Evolutionary conservation across 2,329 filamentous ascomycete genomes (phyloP), one percentile per base, ranked within the genome.

Genomic region (Colletotrichum zoysiae): DNA sequence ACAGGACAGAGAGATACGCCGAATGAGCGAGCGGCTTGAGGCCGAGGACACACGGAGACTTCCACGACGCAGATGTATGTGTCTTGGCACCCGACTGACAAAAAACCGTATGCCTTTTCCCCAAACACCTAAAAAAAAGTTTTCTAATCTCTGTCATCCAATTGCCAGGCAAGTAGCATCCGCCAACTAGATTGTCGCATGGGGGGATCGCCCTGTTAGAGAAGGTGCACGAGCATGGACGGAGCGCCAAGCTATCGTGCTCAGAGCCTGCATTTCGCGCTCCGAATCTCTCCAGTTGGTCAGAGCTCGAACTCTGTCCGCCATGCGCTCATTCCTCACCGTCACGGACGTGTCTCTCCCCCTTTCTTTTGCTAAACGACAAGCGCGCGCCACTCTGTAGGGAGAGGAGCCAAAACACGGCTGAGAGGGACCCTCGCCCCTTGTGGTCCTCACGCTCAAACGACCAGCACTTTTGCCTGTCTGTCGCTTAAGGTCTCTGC

Each of bases 371-470:
- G 23, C 20, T 16, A 30, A 30, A 23, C 61, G 26, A 20, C 33
- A 50, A 64, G 38, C 11, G 26, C 26, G 18, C 50, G 61, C 61
- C 50, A 64, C 50, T 56, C 23, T 33, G 26, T n/a, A 30, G 35
- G 50, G 48, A 56, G 38, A 64, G 33, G 23, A 46, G 35, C 23
- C 23, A 55, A 44, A 56, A 44, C 18, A 20, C 18, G 38, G 42
- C 53, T 44, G 26, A 58, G 33, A 14, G 9, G 1, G 7, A 20
- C 38, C 60, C 44, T 38, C 33, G 33, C 56, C 33, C 68, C 57
- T 57, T 67, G 50, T 71, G 68, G 50, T 58, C n/a, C 3, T 58
- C 23, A 30, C 26, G 46, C 38, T 23, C 16, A 30, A 26, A 57
- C 18, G 42, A 11, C 14, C 20, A 35, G 11, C 20, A 46, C 40